A percentile compares a stretch with the other conserved stretches of the same genome.
phyloP scores from a whole-genome alignment of 352 stramenopile species.

The Phytophthora melonis region DNA sequence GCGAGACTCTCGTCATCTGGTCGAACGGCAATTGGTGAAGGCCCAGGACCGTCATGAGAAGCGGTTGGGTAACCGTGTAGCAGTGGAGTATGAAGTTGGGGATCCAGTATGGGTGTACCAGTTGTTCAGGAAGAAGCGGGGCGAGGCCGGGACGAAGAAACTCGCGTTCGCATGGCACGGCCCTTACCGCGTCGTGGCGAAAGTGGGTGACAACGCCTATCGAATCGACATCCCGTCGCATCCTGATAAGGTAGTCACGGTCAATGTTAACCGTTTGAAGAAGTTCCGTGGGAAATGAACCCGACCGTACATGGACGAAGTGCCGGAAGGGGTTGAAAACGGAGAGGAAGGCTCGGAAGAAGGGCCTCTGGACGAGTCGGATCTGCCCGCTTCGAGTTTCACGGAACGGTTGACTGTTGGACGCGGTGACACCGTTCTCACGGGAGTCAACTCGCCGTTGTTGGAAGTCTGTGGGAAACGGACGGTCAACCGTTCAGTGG shows the following conservation, averaged over 20 bases:
- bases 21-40: too few relatives aligned
- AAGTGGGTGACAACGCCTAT: conserved; percentile 1
- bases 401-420: neutral
- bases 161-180: conserved; percentile 23
- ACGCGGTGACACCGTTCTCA: neutral
- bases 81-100: too few relatives aligned
- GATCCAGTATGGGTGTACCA: too few relatives aligned
- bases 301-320: conserved; percentile 3
- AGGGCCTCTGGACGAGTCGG: neutral
- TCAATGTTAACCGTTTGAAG: conserved; percentile 17
- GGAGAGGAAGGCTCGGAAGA: neutral
- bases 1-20: too few relatives aligned
- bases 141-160: too few relatives aligned
- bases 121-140: conserved; percentile 6
- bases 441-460: neutral
- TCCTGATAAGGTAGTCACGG: conserved; percentile 3
- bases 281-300: conserved; percentile 1
- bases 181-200: neutral
- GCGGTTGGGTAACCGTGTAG: too few relatives aligned
- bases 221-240: conserved; percentile 4
- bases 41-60: too few relatives aligned
- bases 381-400: neutral
- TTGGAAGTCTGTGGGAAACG: neutral
- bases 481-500: neutral
- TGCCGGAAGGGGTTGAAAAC: neutral